A percentile compares a stretch with the other conserved stretches of the same genome.
phyloP scores from a whole-genome alignment of 306 rosid genomes.

The Cyclanthera cordifolia region DNA sequence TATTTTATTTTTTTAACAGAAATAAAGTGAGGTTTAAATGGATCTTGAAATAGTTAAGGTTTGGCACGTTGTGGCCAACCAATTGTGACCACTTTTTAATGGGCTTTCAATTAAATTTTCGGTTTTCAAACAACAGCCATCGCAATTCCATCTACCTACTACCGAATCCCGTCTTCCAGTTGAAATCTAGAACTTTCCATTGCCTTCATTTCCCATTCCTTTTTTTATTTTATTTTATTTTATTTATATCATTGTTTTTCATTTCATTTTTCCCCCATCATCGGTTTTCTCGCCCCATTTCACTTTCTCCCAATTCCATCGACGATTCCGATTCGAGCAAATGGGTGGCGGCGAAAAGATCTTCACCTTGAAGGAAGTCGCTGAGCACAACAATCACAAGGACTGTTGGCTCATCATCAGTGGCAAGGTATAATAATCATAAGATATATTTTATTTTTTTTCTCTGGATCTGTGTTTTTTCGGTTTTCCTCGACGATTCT shows the following conservation, averaged over 20 bases:
- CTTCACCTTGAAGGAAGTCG: constrained; percentile 36
- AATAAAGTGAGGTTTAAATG: too few species aligned
- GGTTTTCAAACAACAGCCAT: background rate
- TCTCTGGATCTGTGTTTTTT: constrained; percentile 1
- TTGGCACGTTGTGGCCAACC: constrained; percentile 8
- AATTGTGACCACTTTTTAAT: background rate
- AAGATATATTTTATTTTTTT: background rate
- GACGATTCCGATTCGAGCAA: background rate
- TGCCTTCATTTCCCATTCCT: too few species aligned
- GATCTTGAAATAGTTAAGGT: background rate
- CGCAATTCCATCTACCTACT: too few species aligned
- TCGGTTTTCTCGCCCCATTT: background rate
- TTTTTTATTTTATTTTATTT: too few species aligned
- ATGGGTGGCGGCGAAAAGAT: constrained; percentile 32
- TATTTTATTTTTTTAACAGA: too few species aligned
- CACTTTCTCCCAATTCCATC: background rate
- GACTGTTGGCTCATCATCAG: constrained; percentile 43
- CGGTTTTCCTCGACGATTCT: background rate
- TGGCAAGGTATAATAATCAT: constrained; percentile 28
- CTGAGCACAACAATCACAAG: constrained; percentile 28
- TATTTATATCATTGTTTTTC: background rate
- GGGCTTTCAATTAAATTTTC: background rate
- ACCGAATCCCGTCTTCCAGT: too few species aligned
- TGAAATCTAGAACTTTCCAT: too few species aligned
- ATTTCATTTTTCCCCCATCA: background rate